A percentile compares a stretch with the other conserved stretches of the same genome.
These are phyloP conservation scores for Phytophthora cajani DNA, from an alignment of 352 stramenopile genomes.

Conservation along the genomic window DNA sequence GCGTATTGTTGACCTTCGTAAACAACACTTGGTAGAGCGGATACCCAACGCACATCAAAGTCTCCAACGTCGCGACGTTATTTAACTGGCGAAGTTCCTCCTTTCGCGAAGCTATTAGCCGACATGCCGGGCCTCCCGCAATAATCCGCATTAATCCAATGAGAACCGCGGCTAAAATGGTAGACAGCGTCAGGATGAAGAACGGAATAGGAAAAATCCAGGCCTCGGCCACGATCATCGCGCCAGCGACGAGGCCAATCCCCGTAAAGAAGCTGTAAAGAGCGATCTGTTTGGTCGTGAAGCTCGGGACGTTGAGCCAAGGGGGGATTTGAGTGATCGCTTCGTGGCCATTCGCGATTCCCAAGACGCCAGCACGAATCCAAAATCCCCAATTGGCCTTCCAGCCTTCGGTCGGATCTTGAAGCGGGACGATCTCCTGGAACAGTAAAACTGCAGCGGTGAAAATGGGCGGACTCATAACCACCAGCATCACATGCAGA, in stretches of 20 bases:
- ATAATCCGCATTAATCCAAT: background rate
- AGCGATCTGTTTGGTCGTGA: constrained; percentile 1
- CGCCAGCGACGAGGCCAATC: constrained; percentile 6
- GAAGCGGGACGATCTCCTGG: constrained; percentile 14
- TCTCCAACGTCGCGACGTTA: background rate
- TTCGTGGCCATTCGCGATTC: constrained; percentile 1
- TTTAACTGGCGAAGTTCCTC: background rate
- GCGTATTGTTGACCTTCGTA: background rate
- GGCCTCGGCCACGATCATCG: background rate
- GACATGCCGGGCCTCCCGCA: background rate
- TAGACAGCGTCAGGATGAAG: background rate
- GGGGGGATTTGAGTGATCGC: background rate
- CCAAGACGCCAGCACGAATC: constrained; percentile 1
- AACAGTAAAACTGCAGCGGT: constrained; percentile 1
- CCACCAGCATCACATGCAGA: background rate
- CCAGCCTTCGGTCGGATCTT: constrained; percentile 9
- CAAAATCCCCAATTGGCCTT: constrained; percentile 12
- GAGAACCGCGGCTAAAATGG: background rate
- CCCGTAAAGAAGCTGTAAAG: constrained; percentile 3
- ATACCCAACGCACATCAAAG: background rate
- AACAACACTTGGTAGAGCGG: background rate
- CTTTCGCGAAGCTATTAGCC: background rate
- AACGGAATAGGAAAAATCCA: constrained; percentile 18
- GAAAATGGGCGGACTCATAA: background rate
- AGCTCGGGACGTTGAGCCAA: background rate